Conservation (phyloP, 225 moss, liverwort and hornwort species). For the Physcomitrellopsis africana region DNA sequence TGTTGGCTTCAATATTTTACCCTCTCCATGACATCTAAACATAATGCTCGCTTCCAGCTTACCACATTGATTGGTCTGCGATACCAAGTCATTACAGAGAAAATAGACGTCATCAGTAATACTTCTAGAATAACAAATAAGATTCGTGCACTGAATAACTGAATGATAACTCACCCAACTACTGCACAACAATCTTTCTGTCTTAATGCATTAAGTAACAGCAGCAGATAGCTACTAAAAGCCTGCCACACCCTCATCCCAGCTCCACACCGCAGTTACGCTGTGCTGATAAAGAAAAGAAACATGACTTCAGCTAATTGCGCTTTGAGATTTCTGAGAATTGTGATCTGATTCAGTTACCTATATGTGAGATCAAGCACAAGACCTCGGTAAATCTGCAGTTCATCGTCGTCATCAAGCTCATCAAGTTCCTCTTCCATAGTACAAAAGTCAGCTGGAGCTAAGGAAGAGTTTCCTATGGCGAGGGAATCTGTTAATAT, state of each 20-base stretch:
- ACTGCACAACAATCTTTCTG: not conserved
- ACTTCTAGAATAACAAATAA: not conserved
- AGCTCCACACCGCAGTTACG: not conserved
- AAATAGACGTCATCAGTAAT: not conserved
- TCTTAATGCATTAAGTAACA: not conserved
- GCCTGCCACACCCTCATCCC: not conserved
- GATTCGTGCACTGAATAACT: not conserved
- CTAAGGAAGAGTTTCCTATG: slow-evolving; percentile 38
- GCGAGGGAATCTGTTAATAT: slow-evolving; percentile 30
- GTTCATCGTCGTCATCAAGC: slow-evolving; percentile 74
- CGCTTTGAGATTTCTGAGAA: not conserved
- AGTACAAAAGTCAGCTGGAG: slow-evolving; percentile 56
- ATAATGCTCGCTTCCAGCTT: slow-evolving; percentile 97
- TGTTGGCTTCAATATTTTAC: slow-evolving; percentile 43
- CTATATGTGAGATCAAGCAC: slow-evolving; percentile 96
- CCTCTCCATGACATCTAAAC: slow-evolving; percentile 97
- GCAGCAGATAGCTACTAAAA: not conserved
- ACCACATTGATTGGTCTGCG: slow-evolving; percentile 98
- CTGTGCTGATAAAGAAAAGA: not conserved
- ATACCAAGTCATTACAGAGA: slow-evolving; percentile 31
- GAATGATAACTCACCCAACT: not conserved
- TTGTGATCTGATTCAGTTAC: slow-evolving; percentile 36
- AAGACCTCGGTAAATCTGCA: slow-evolving; percentile 70
- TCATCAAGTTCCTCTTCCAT: slow-evolving; percentile 69
- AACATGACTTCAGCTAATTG: not conserved